Base-by-base conservation (phyloP, 371 early-diverging fungal species). In the Coemansia sp. region DNA sequence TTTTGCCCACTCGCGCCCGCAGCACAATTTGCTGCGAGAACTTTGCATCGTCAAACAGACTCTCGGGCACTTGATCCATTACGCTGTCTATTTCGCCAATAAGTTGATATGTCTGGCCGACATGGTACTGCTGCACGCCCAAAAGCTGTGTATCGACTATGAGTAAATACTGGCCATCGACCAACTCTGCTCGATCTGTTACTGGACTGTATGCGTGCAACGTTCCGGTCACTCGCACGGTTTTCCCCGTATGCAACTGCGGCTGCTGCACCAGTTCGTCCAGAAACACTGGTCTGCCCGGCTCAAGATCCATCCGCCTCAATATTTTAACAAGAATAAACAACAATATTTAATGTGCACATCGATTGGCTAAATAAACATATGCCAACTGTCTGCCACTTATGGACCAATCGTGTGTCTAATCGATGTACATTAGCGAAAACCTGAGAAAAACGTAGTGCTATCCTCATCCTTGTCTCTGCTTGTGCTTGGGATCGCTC, bases 401-500 rank as follows among this genome's bases (percentile, higher is more conserved):
- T 34, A 34, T 34, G 34, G 34, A 34, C 34, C 34, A 34, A 34
- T 10, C 22, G 22, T 34, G 8, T 34, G 34, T 34, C 34, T 34
- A 34, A 34, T 34, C 34, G 34, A 34, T 34, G 34, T 34, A 34
- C 34, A 34, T 34, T 34, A 34, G 34, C 34, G 4, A 5, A 56
- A 39, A 11, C 21, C 21, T 13, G 31, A 16, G 18, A 64, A 55
- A 64, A 58, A 31, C 16, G 11, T 11, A 18, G 16, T 5, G 4
- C 6, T 50, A 5, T 18, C 3, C 34, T 26, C 34, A 57, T 51
- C 91, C 91, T 82, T 90, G 91, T 66, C 90, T 82, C 78, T 92
- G 92, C 84, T 92, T 92, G 77, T 92, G 92, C 81, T 90, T 90
- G 69, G 85, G 86, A 78, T 90, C 86, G 79, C 88, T 87, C 82